Evolutionary conservation across 176 grass and related monocot species (phyloP), one percentile per base, ranked within the genome.

Genomic region (Lolium rigidum): DNA sequence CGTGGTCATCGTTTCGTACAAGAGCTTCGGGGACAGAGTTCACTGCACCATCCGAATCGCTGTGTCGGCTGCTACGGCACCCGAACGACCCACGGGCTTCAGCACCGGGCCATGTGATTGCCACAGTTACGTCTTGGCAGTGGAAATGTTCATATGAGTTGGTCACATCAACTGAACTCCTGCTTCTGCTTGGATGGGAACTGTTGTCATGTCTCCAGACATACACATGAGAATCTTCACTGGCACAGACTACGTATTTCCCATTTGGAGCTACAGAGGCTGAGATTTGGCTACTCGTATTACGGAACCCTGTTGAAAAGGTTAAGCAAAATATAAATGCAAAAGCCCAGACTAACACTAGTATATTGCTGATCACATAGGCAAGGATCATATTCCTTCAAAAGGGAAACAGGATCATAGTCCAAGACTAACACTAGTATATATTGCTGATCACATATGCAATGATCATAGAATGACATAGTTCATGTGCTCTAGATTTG

Each of bases 251-350:
- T 24, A 99, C 90, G 65, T 99, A 99, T 71, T 93, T 96, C 57
- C 97, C 97, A n/a, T 99, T 99, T 52, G 94, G 83, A 70, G 92
- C 90, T 49, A 94, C 79, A 55, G 92, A 96, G 54, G 97, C 97
- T 28, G 97, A 99, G 46, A 99, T 99, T 80, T 99, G 97, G 83
- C 97, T 99, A 70, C 92, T 99, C 10, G 94, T 99, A 70, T 99
- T 99, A 70, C 94, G 94, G 69, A 94, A 97, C 9, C 97, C 97
- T 99, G 90, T 80, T 87, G 54, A 68, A 83, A 74, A 70, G 31
- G 76, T 71, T 17, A 61, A 51, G 70, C 22, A 85, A 6, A 14
- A 2, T 2, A 35, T 84, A 86, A 88, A 68, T 83, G 4, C 4
- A 43, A 76, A 1, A 76, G 26, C 1, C 2, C 6, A 51, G 3